Conservation (phyloP, 1,284 basidiomycete genomes). For the Papiliotrema fonsecae region DNA sequence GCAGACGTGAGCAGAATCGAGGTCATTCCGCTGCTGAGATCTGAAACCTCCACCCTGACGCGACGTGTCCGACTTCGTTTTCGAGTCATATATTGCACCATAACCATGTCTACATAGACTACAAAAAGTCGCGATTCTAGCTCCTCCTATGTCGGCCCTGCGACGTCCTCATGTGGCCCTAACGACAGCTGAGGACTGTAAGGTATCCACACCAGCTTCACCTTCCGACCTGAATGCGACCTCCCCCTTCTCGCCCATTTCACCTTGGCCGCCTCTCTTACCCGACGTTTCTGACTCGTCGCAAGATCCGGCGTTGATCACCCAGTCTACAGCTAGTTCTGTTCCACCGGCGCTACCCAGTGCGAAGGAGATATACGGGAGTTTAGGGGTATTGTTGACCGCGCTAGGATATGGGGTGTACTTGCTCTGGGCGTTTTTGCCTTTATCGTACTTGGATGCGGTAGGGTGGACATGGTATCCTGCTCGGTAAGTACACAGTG, state of each 20-base stretch:
- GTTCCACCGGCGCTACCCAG: constrained; percentile 16
- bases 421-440: constrained; percentile 60
- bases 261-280: constrained; percentile 52
- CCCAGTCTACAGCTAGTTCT: too few relatives aligned
- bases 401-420: constrained; percentile 66
- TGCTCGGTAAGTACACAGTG: constrained; percentile 58
- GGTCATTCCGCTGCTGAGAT: too few relatives aligned
- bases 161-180: too few relatives aligned
- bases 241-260: constrained; percentile 56
- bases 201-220: constrained; percentile 38
- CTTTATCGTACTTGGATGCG: constrained; percentile 55
- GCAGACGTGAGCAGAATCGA: too few relatives aligned
- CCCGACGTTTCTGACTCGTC: constrained; percentile 27
- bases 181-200: too few relatives aligned
- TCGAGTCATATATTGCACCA: too few relatives aligned
- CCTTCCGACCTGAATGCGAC: not conserved
- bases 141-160: too few relatives aligned
- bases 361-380: constrained; percentile 71
- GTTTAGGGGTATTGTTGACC: constrained; percentile 74
- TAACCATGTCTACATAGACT: too few relatives aligned
- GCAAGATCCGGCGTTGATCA: constrained; percentile 33
- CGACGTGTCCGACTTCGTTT: too few relatives aligned
- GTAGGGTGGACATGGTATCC: constrained; percentile 79
- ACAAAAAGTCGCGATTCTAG: too few relatives aligned
- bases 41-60: too few relatives aligned